Evolutionary conservation across 352 stramenopile genomes (phyloP), one percentile per base, ranked within the genome.

Genomic region (Pythium guiyangense): DNA sequence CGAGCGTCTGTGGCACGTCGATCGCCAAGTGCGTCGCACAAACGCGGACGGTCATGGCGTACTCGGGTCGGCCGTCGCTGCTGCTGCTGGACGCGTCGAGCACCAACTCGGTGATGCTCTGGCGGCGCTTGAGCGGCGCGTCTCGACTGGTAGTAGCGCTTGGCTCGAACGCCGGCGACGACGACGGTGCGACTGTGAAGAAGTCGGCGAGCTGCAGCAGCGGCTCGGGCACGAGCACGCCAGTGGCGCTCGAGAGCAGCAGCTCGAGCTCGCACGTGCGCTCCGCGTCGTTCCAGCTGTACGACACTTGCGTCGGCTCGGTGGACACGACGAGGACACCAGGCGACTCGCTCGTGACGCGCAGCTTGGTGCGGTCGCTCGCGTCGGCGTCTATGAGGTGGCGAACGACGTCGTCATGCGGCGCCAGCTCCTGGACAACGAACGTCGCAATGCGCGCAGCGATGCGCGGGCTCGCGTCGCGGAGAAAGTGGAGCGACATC

Each of bases 31-130:
- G 69, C 11, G 62, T 81, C 4, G 80, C 80, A 1, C 53, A 61
- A 0, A 86, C 40, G 22, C 63, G 67, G 11, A 91, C 59, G 2
- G 70, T 76, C 31, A 89, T 64, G 3, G 71, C 73, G 48, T 83
- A 71, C 46, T 83, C 71, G 42, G 42, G 5, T 26, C 15, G 42
- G 9, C 18, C 14, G 34, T 22, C 22, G 22, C 22, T 22, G 22
- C 22, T 22, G 22, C 66, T 62, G 10, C 76, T 65, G 29, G 73
- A 66, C 5, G 61, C 66, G 26, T 79, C 74, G 26, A 56, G 62
- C 48, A 86, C 60, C 46, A 86, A 81, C 40, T 80, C 64, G 9
- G 77, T 73, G 8, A 86, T 75, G 59, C 79, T 88, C 20, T 78
- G 69, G 14, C 74, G 64, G 26, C 64, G 62, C 15, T 62, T 66